These are phyloP conservation scores for Trifolium fragiferum DNA, from an alignment of 306 rosid genomes.

Conservation along the genomic window DNA sequence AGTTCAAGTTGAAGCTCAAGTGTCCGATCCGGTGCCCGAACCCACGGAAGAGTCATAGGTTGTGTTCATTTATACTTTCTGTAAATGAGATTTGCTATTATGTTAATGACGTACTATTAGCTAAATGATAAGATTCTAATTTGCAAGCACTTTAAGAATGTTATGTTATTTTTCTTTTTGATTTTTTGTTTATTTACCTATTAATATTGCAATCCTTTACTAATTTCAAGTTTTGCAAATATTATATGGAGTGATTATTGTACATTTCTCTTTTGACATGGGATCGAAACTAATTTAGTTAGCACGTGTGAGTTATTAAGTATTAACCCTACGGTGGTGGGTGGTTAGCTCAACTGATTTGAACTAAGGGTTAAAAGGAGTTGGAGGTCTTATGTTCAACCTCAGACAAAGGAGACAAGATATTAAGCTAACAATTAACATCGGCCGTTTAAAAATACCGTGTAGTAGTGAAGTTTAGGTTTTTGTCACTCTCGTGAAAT, in stretches of 20 bases:
- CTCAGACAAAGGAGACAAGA: too few species aligned
- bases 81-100: conserved; percentile 24
- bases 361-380: too few species aligned
- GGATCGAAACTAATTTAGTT: neutral
- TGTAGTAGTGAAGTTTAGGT: conserved; percentile 8
- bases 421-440: too few species aligned
- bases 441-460: neutral
- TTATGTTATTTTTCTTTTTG: neutral
- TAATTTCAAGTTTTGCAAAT: neutral
- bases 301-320: neutral
- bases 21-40: conserved; percentile 36
- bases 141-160: neutral
- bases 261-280: conserved; percentile 14
- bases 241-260: neutral
- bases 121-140: neutral
- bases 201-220: neutral
- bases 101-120: neutral
- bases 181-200: neutral
- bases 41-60: conserved; percentile 51
- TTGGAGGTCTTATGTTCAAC: too few species aligned
- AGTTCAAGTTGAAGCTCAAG: neutral
- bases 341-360: too few species aligned
- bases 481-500: neutral
- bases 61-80: conserved; percentile 13
- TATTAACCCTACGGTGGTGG: neutral